A percentile compares a stretch with the other conserved stretches of the same genome.
Conservation (phyloP, 163 green algal genomes). For the Chlamydomonas reinhardtii region DNA sequence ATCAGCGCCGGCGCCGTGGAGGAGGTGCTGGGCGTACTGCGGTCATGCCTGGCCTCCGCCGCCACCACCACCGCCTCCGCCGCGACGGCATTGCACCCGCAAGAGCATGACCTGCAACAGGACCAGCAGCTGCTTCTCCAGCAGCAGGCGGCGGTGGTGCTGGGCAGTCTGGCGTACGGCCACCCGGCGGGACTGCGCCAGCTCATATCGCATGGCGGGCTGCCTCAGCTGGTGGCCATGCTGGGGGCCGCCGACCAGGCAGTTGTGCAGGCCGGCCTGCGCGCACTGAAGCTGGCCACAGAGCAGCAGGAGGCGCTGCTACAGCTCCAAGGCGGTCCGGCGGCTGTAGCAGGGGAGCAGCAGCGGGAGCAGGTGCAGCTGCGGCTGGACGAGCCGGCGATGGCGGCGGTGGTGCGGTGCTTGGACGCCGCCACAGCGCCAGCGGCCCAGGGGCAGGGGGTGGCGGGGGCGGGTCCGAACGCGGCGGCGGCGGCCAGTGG, state of each 20-base stretch:
- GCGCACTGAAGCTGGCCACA: conserved; percentile 48
- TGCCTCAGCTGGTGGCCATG: conserved; percentile 12
- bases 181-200: neutral
- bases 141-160: conserved; percentile 18
- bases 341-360: neutral
- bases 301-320: conserved; percentile 7
- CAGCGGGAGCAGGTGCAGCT: neutral
- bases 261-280: conserved; percentile 40
- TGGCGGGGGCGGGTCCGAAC: neutral
- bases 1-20: conserved; percentile 62
- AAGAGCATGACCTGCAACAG: too few species aligned
- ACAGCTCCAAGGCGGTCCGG: neutral
- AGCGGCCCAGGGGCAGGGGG: neutral
- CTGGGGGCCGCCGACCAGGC: conserved; percentile 18
- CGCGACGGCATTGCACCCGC: neutral
- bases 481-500: neutral
- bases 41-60: neutral
- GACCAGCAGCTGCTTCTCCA: neutral
- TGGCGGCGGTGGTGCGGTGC: conserved; percentile 31
- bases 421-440: neutral
- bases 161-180: conserved; percentile 33
- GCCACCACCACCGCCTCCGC: too few species aligned
- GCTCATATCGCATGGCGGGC: neutral
- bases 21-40: conserved; percentile 58
- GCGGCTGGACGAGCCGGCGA: neutral